Evolutionary conservation across 164 flowering plant species (phyloP).

Genomic region (Magnolia officinalis): DNA sequence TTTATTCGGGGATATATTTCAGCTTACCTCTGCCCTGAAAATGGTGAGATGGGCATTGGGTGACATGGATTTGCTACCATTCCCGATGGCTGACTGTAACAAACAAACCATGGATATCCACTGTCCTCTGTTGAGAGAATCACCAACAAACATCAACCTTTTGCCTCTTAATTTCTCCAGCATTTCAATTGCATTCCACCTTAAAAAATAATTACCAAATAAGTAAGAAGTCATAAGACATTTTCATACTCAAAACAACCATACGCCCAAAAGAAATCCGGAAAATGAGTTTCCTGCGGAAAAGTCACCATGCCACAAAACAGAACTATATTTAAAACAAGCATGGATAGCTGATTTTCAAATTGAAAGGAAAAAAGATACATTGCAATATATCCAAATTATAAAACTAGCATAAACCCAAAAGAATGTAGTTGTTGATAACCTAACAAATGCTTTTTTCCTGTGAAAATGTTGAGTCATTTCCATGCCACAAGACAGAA

Average conservation of each 20-base stretch:
- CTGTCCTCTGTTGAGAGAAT: constrained; percentile 92
- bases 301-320: too few relatives aligned
- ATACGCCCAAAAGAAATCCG: too few relatives aligned
- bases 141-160: constrained; percentile 95
- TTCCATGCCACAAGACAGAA: not conserved
- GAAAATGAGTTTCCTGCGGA: too few relatives aligned
- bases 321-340: too few relatives aligned
- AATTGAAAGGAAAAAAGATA: too few relatives aligned
- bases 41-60: constrained; percentile 83
- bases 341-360: too few relatives aligned
- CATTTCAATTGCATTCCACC: constrained; percentile 80
- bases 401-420: too few relatives aligned
- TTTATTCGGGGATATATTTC: not conserved
- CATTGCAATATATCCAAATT: too few relatives aligned
- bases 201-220: constrained; percentile 19
- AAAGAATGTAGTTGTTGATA: too few relatives aligned
- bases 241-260: too few relatives aligned
- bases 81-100: constrained; percentile 71
- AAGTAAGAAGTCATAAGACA: not conserved
- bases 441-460: not conserved
- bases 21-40: constrained; percentile 80
- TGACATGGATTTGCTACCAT: constrained; percentile 64
- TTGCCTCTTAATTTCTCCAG: constrained; percentile 96
- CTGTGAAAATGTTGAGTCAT: not conserved
- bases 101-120: constrained; percentile 98